These are phyloP conservation scores for Didymella segeticola DNA, from an alignment of 2,329 filamentous ascomycete genomes.

Conservation along the genomic window DNA sequence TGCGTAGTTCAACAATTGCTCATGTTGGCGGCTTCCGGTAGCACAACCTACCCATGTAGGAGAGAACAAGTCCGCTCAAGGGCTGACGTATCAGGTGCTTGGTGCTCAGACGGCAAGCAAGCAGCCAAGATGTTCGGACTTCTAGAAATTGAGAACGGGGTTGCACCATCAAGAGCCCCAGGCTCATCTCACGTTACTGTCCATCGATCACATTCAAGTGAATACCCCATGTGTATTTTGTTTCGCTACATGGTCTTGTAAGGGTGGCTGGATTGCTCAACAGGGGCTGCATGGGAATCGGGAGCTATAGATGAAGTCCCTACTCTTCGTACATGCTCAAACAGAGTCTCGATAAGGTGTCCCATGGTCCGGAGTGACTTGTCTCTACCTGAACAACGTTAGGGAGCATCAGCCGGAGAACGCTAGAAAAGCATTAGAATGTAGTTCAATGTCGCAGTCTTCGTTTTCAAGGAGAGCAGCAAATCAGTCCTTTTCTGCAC, in stretches of 20 bases:
- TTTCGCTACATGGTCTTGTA: not conserved
- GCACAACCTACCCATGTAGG: not conserved
- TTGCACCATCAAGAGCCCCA: not conserved
- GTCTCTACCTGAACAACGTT: not conserved
- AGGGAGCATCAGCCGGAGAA: not conserved
- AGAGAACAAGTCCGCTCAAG: not conserved
- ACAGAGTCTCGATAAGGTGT: not conserved
- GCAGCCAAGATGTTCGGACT: not conserved
- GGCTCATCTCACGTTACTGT: not conserved
- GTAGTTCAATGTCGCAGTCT: not conserved
- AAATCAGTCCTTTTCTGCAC: not conserved
- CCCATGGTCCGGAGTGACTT: not conserved
- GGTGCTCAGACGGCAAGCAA: not conserved
- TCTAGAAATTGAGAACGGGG: not conserved
- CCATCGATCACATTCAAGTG: not conserved
- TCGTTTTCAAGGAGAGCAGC: not conserved
- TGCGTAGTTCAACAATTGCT: not conserved
- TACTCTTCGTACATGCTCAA: not conserved
- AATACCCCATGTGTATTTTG: not conserved
- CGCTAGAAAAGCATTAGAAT: not conserved
- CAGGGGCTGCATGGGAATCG: not conserved
- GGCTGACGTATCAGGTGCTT: not conserved
- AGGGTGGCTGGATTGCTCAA: not conserved
- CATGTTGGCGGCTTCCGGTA: not conserved
- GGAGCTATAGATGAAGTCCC: not conserved